These are phyloP conservation scores for Aspergillus conjunctus DNA, from an alignment of 495 filamentous ascomycete genomes.

Conservation along the genomic window DNA sequence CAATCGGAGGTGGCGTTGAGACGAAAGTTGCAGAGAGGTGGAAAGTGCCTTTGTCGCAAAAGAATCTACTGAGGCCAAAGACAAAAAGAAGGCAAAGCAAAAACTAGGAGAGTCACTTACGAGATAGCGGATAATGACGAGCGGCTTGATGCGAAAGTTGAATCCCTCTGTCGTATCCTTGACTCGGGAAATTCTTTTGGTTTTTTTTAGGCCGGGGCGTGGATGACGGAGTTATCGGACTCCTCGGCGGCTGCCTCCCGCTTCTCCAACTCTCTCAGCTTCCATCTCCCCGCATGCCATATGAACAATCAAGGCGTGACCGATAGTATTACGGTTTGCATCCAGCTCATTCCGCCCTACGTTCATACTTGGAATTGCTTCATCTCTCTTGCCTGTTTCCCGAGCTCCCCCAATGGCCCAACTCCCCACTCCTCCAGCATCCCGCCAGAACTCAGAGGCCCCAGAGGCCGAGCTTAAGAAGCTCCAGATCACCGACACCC, in stretches of 20 bases:
- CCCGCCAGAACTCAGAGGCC: conserved; percentile 35
- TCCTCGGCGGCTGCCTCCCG: conserved; percentile 28
- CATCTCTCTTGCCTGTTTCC: background rate
- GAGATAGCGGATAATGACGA: background rate
- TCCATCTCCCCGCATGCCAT: conserved; percentile 12
- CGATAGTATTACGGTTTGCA: background rate
- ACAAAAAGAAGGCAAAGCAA: background rate
- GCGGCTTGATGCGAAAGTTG: conserved; percentile 4
- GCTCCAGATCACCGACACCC: conserved; percentile 21
- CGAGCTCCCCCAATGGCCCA: conserved; percentile 37
- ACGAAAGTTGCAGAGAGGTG: conserved; percentile 2
- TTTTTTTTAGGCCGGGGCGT: conserved; percentile 30
- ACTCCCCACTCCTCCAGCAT: conserved; percentile 42
- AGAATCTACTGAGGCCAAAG: background rate
- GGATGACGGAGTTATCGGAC: conserved; percentile 51
- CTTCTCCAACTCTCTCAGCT: conserved; percentile 22
- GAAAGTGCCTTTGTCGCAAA: conserved; percentile 1
- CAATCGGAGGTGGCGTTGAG: conserved; percentile 24
- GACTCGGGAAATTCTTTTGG: conserved; percentile 45
- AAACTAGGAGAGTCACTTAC: conserved; percentile 11
- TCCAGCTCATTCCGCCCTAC: background rate
- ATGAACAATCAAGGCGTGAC: background rate
- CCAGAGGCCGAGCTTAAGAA: conserved; percentile 30
- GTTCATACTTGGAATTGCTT: background rate
- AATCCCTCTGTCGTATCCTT: conserved; percentile 5